Evolutionary conservation across 1,284 basidiomycete genomes (phyloP), one percentile per base, ranked within the genome.

Genomic region (Blastosporella zonata): DNA sequence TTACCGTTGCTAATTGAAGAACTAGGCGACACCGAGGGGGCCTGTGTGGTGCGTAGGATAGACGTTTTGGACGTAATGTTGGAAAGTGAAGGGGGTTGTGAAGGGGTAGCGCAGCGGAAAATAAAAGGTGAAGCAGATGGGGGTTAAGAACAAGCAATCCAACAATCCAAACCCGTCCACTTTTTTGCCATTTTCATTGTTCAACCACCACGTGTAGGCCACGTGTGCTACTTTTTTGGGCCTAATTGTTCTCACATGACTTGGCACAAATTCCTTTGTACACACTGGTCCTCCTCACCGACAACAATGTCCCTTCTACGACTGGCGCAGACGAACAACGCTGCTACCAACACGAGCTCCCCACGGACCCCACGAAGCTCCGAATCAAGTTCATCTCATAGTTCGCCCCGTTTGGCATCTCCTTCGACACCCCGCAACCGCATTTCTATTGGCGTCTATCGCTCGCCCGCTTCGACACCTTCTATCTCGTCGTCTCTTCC

Each of bases 11-110:
- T 75, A 56, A 73, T 69, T 54, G 73, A 76, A 62, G 84, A 85
- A 67, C 83, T 81, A 62, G 87, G 84, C 78, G 87, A 89, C 77
- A 89, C 74, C 75, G 84, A 87, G 57, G 82, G 78, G 50, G 81
- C 71, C 52, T 65, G 69, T 27, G 65, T 60, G 59, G 79, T 67
- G 58, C 75, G 78, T 65, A 79, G 72, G 62, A 81, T 79, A 70
- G 87, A 85, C 79, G 82, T 78, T 65, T 73, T 84, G 73, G 67
- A 63, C 57, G 58, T 51, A 41, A 52, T 57, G 47, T 54, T 50
- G 49, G 50, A 57, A 53, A 52, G 57, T 36, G 46, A 50, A 54
- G 54, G 53, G 40, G 37, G 50, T 55, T 43, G 54, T 50, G 45
- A 57, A 55, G 57, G 47, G 59, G 56, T 56, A 56, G 37, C 59